A percentile compares a stretch with the other conserved stretches of the same genome.
These are phyloP conservation scores for Aspergillus proliferans DNA, from an alignment of 2,329 filamentous ascomycete genomes.

Conservation along the genomic window DNA sequence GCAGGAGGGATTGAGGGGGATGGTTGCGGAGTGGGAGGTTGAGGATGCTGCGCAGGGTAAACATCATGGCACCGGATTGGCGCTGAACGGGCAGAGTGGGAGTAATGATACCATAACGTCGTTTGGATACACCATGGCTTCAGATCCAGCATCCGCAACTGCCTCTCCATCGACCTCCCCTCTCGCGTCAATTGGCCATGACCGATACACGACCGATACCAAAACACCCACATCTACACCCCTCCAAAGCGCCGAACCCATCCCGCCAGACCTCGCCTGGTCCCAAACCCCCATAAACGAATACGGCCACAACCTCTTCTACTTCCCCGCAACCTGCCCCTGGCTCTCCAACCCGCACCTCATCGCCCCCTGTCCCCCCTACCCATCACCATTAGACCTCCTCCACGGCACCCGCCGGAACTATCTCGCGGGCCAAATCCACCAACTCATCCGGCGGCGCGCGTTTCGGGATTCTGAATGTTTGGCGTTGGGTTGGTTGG, in stretches of 20 bases:
- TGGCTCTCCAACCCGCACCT: background rate
- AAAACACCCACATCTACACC: background rate
- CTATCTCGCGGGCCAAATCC: conserved; percentile 4
- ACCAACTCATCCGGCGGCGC: background rate
- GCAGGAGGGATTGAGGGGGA: background rate
- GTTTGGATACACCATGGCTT: too few species aligned
- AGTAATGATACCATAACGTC: too few species aligned
- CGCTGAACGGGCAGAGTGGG: background rate
- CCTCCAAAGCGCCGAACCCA: background rate
- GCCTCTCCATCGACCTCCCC: too few species aligned
- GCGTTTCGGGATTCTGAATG: conserved; percentile 3
- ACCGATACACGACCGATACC: background rate
- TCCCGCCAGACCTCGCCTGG: background rate
- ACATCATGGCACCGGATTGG: background rate
- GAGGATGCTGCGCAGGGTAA: background rate
- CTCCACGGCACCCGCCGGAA: conserved; percentile 5
- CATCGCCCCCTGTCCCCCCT: conserved; percentile 2
- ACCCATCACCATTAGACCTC: conserved; percentile 6
- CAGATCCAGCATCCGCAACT: too few species aligned
- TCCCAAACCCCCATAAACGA: background rate
- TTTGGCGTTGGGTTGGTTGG: conserved; percentile 3
- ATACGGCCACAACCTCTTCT: background rate
- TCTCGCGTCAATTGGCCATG: too few species aligned
- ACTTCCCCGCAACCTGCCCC: background rate
- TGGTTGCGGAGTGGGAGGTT: background rate